These are phyloP conservation scores for Calonectria crousiana DNA, from an alignment of 2,329 filamentous ascomycete genomes.

Conservation along the genomic window DNA sequence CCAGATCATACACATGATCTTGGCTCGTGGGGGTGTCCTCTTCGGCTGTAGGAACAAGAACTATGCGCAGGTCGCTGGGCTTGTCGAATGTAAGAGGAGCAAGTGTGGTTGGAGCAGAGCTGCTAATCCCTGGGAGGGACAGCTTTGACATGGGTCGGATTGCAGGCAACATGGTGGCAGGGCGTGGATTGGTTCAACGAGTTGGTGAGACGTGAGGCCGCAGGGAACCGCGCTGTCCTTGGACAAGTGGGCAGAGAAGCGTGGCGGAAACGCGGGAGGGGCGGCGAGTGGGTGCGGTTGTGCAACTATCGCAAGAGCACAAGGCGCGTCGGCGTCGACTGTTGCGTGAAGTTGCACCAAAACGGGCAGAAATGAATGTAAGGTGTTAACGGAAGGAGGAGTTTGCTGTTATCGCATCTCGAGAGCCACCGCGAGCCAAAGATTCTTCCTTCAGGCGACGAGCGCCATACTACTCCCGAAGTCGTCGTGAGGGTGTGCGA, in stretches of 20 bases:
- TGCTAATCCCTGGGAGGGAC: conserved; percentile 39
- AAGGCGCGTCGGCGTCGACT: conserved; percentile 26
- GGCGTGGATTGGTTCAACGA: conserved; percentile 16
- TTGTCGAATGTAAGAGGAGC: conserved; percentile 46
- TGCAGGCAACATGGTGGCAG: conserved; percentile 39
- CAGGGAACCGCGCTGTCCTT: conserved; percentile 28
- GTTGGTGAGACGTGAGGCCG: conserved; percentile 23
- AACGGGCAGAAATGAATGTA: conserved; percentile 37
- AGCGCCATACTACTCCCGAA: conserved; percentile 39
- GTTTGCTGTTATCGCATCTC: conserved; percentile 41
- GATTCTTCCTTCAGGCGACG: conserved; percentile 33
- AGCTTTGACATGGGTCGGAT: conserved; percentile 41
- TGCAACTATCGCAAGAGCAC: conserved; percentile 21
- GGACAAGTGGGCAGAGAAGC: conserved; percentile 22
- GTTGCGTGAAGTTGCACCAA: conserved; percentile 30
- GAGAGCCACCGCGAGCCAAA: conserved; percentile 38
- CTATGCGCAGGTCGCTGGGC: conserved; percentile 45
- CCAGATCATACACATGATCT: conserved; percentile 28
- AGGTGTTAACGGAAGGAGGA: conserved; percentile 34
- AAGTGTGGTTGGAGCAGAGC: conserved; percentile 43
- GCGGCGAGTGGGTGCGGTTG: conserved; percentile 12
- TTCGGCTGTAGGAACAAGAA: conserved; percentile 43
- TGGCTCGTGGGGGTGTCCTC: conserved; percentile 28
- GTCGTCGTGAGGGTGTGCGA: conserved; percentile 15
- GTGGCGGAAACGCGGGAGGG: conserved; percentile 17